Base-by-base conservation (phyloP, 176 grass and related monocot genomes). In the Oropetium thomaeum region DNA sequence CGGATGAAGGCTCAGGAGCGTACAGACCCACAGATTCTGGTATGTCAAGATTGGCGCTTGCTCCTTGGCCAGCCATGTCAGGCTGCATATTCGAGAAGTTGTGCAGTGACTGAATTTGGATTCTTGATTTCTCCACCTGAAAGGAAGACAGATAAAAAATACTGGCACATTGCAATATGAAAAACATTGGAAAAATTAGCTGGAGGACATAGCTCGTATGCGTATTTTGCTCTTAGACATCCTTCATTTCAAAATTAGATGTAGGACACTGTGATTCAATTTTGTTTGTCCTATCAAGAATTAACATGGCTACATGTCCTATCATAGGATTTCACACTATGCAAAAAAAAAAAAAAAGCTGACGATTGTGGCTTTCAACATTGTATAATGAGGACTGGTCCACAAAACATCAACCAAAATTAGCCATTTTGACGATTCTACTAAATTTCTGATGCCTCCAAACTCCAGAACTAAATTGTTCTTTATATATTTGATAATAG, bases 11-110 rank as follows among this genome's bases (percentile, higher is more conserved):
- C 72, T 85, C 84, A 1, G 86, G 41, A 38, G 61, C 52, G 0
- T 81, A 78, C 35, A 98, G 22, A 31, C 91, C 95, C 59, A 98
- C 23, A 0, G 91, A 98, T 72, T 98, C 95, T 1, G 95, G 95
- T 58, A 93, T 98, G 37, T 93, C 91, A 17, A 98, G 79, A 63
- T 94, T 86, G 16, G 65, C 79, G 3, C 87, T 98, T 19, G 30
- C 70, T 10, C 62, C 53, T 62, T 70, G 71, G 27, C 48, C 81
- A 5, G 70, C 32, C 49, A 81, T 82, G 22, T 74, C 83, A 33
- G 58, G 76, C 40, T 79, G 79, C 57, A 66, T 81, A 37, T 47
- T 82, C 10, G 75, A 65, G n/a, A 65, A 62, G 67, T 88, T 83
- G n/a, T 93, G 65, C 62, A 87, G 62, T 14, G 73, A 75, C 78